These are phyloP conservation scores for Acanthamoeba lenticulata DNA, from an alignment of 208 protist genomes.

Conservation along the genomic window DNA sequence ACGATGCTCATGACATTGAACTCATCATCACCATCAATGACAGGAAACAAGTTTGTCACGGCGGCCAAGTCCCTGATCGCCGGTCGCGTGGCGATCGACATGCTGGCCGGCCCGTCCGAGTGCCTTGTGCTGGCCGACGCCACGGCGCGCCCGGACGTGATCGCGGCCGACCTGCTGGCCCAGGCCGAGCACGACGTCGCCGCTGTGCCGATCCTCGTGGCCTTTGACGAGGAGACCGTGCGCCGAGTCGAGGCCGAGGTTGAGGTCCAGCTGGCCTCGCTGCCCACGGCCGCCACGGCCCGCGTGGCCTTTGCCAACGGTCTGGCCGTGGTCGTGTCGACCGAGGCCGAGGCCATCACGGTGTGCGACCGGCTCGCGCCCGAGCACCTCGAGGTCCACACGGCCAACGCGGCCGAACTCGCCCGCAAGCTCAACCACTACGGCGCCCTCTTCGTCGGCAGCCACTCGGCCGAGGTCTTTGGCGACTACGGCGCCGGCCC, in stretches of 20 bases:
- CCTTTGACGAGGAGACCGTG: conserved; percentile 71
- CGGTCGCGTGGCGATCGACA: conserved; percentile 87
- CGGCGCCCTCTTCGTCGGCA: conserved; percentile 79
- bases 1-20: background rate
- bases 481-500: conserved; percentile 81
- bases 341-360: conserved; percentile 76
- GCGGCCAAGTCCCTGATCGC: conserved; percentile 88
- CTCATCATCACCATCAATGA: background rate
- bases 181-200: conserved; percentile 88
- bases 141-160: conserved; percentile 78
- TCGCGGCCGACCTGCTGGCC: conserved; percentile 87
- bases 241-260: conserved; percentile 74
- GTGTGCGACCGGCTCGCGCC: conserved; percentile 82
- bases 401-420: conserved; percentile 62
- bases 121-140: conserved; percentile 83
- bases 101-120: conserved; percentile 88
- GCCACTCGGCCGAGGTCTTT: conserved; percentile 78
- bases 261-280: conserved; percentile 67
- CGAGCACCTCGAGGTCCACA: conserved; percentile 85
- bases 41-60: conserved; percentile 88
- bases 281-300: conserved; percentile 77
- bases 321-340: conserved; percentile 71
- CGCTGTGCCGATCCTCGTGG: conserved; percentile 80
- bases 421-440: conserved; percentile 65
- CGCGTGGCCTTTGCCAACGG: conserved; percentile 39